These are phyloP conservation scores for Candida nanaspora DNA, from an alignment of 805 yeast genomes.

Conservation along the genomic window DNA sequence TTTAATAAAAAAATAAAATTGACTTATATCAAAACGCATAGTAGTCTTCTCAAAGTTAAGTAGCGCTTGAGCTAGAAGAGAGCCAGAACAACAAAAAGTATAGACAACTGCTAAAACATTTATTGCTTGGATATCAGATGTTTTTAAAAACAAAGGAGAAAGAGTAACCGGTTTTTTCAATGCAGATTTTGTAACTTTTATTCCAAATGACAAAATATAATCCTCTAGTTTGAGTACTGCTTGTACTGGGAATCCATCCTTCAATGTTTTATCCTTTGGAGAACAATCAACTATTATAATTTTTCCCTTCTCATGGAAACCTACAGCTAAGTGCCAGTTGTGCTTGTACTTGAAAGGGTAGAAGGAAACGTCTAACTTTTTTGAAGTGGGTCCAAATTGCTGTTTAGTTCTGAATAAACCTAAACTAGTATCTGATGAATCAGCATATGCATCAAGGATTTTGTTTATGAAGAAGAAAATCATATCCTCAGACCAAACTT, in stretches of 20 bases:
- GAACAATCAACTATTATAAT: slow-evolving; percentile 22
- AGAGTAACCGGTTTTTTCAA: slow-evolving; percentile 18
- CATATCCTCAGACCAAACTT: slow-evolving; percentile 22
- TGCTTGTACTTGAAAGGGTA: slow-evolving; percentile 25
- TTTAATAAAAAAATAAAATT: slow-evolving; percentile 19
- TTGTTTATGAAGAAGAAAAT: slow-evolving; percentile 21
- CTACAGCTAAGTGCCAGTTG: slow-evolving; percentile 28
- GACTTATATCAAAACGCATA: slow-evolving; percentile 18
- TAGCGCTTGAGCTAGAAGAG: background rate
- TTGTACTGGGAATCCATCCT: slow-evolving; percentile 14
- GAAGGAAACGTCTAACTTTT: slow-evolving; percentile 14
- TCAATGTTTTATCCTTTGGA: background rate
- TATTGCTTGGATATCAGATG: slow-evolving; percentile 18
- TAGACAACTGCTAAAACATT: slow-evolving; percentile 21
- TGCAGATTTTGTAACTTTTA: slow-evolving; percentile 20
- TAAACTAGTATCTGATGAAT: slow-evolving; percentile 3
- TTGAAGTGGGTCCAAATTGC: slow-evolving; percentile 21
- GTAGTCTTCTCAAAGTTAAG: slow-evolving; percentile 10
- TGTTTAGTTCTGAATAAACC: slow-evolving; percentile 16
- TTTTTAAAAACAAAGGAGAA: slow-evolving; percentile 18
- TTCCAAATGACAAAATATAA: slow-evolving; percentile 19
- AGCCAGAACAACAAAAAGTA: slow-evolving; percentile 15
- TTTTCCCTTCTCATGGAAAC: slow-evolving; percentile 16
- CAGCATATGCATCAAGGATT: slow-evolving; percentile 18
- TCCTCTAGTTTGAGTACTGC: slow-evolving; percentile 19